These are phyloP conservation scores for Colletotrichum chlorophyti DNA, from an alignment of 2,329 filamentous ascomycete species.

Conservation along the genomic window DNA sequence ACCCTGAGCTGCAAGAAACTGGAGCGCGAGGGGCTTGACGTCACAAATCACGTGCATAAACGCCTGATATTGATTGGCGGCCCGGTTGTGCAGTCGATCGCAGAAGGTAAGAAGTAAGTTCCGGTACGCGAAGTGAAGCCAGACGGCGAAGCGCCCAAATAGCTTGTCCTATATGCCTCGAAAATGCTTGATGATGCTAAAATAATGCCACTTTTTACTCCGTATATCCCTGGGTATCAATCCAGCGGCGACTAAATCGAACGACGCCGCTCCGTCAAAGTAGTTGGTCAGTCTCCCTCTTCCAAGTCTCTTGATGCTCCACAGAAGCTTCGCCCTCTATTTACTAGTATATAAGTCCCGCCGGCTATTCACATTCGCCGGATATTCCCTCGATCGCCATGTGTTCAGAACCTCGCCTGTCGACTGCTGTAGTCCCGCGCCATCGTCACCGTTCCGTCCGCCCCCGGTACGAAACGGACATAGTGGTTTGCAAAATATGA, in stretches of 20 bases:
- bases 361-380: no score
- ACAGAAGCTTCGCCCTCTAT: no score
- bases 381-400: no score
- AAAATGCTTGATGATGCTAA: not conserved
- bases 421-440: constrained; percentile 26
- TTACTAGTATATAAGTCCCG: no score
- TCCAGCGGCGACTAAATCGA: not conserved
- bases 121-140: no score
- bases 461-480: constrained; percentile 25
- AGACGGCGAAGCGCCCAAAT: no score
- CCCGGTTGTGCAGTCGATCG: no score
- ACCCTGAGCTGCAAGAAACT: not conserved
- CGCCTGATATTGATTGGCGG: constrained; percentile 15
- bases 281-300: not conserved
- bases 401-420: constrained; percentile 21
- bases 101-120: no score
- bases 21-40: constrained; percentile 23
- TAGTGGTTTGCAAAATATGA: constrained; percentile 29
- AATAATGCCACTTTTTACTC: not conserved
- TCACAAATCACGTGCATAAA: constrained; percentile 17
- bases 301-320: no score
- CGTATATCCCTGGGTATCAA: constrained; percentile 13
- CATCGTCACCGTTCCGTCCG: constrained; percentile 26
- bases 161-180: no score
- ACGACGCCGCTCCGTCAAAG: no score